Conservation (phyloP, 108 stramenopile genomes). For the Chaetoceros tenuissimus region DNA sequence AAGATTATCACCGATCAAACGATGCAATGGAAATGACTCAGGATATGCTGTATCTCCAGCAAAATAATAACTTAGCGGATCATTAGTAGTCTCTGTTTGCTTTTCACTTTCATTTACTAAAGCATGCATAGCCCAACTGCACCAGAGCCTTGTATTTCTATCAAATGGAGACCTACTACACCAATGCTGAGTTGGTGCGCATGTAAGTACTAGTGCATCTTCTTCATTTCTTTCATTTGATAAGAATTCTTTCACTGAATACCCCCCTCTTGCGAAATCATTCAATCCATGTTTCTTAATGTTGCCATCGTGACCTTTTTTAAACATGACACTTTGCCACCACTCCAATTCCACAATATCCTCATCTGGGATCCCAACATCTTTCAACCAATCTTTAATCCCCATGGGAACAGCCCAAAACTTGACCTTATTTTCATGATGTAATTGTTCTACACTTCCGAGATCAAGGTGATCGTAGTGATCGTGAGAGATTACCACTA, state of each 20-base stretch:
- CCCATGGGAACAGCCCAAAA: conserved; percentile 77
- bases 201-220: conserved; percentile 34
- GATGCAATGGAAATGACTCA: conserved; percentile 67
- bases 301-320: conserved; percentile 3
- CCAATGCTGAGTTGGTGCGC: conserved; percentile 91
- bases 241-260: too few relatives aligned
- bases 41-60: conserved; percentile 81
- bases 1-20: conserved; percentile 63
- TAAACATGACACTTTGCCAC: conserved; percentile 67
- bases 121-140: conserved; percentile 59
- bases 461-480: conserved; percentile 83
- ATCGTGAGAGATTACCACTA: conserved; percentile 80
- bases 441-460: conserved; percentile 32
- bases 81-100: neutral
- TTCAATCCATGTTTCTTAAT: conserved; percentile 9
- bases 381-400: conserved; percentile 55
- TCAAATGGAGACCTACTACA: conserved; percentile 78
- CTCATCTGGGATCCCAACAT: conserved; percentile 35
- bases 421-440: conserved; percentile 30
- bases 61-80: conserved; percentile 61
- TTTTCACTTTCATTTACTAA: conserved; percentile 7
- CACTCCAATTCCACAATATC: conserved; percentile 78
- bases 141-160: conserved; percentile 82
- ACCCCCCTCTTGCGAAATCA: conserved; percentile 19
- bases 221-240: neutral